Percentiles rank a stretch among this genome's conserved stretches.
These are phyloP conservation scores for Tritrichomonas foetus DNA, from an alignment of 208 protist species.

Conservation along the genomic window DNA sequence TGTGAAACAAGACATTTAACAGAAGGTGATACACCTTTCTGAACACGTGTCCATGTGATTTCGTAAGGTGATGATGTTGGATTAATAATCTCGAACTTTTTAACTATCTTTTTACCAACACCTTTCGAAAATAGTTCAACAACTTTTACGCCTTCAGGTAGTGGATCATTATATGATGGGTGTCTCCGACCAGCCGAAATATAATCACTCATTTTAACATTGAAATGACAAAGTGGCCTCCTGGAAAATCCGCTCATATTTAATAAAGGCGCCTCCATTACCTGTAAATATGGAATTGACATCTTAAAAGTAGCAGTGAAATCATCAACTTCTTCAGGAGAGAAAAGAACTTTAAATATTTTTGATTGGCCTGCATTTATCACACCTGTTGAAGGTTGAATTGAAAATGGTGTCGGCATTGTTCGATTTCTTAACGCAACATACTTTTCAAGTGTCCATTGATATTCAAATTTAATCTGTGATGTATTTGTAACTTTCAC, in stretches of 20 bases:
- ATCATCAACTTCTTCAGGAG: constrained; percentile 65
- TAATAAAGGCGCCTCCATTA: constrained; percentile 50
- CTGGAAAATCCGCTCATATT: constrained; percentile 68
- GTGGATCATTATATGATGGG: not conserved
- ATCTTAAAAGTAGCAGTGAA: constrained; percentile 42
- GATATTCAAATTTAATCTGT: constrained; percentile 67
- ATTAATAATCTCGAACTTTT: constrained; percentile 40
- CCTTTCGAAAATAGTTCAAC: not conserved
- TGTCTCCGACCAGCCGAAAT: constrained; percentile 63
- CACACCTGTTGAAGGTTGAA: constrained; percentile 63
- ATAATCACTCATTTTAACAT: constrained; percentile 76
- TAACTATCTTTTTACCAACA: not conserved
- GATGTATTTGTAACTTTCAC: constrained; percentile 77
- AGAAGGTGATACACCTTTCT: not conserved
- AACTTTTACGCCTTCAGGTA: constrained; percentile 6
- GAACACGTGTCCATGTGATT: not conserved
- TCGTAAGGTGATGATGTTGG: not conserved
- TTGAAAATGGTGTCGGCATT: constrained; percentile 62
- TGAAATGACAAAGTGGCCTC: constrained; percentile 88
- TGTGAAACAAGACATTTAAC: not conserved
- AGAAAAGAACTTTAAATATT: constrained; percentile 72
- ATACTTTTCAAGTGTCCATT: constrained; percentile 50
- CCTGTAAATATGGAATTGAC: not conserved
- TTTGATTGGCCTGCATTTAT: constrained; percentile 59
- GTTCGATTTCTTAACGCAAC: not conserved